A percentile compares a stretch with the other conserved stretches of the same genome.
Evolutionary conservation across 768 basidiomycete genomes (phyloP).

Genomic region (Rickenella mellea): DNA sequence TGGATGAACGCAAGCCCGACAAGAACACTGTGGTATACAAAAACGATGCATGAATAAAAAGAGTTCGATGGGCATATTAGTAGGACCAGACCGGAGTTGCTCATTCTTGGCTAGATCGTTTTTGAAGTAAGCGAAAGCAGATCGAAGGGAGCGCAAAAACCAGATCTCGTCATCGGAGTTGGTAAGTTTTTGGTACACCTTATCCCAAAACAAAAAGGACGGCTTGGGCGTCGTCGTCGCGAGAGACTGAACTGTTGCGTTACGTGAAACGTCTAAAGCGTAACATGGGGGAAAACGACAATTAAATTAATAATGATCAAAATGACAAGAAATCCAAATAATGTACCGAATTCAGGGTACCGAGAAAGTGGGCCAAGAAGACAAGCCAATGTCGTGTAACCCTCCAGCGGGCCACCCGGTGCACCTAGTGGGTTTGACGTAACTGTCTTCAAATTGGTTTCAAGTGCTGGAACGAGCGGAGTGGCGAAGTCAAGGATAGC

Average conservation of each 20-base stretch:
- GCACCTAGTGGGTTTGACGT: slow-evolving; percentile 49
- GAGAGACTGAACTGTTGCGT: slow-evolving; percentile 38
- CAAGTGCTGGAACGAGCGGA: slow-evolving; percentile 51
- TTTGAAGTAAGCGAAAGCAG: slow-evolving; percentile 35
- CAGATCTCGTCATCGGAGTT: slow-evolving; percentile 60
- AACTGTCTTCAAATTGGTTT: slow-evolving; percentile 58
- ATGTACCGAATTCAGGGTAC: slow-evolving; percentile 46
- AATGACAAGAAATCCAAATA: slow-evolving; percentile 7
- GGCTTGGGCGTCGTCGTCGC: slow-evolving; percentile 51
- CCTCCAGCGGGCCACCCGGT: slow-evolving; percentile 67
- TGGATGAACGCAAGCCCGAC: slow-evolving; percentile 63
- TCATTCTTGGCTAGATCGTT: slow-evolving; percentile 44
- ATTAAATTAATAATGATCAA: slow-evolving; percentile 5
- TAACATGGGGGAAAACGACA: slow-evolving; percentile 10
- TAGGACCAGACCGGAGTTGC: slow-evolving; percentile 34
- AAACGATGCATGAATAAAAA: neutral
- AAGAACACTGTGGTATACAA: slow-evolving; percentile 32
- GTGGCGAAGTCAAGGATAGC: slow-evolving; percentile 44
- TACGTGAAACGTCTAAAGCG: slow-evolving; percentile 42
- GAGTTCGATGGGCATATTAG: neutral
- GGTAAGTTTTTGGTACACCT: slow-evolving; percentile 66
- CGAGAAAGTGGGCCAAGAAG: slow-evolving; percentile 52
- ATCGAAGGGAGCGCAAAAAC: slow-evolving; percentile 61
- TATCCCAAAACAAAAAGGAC: slow-evolving; percentile 82
- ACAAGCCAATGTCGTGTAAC: slow-evolving; percentile 66